Conservation (phyloP, 345 rosid genomes). For the Euphorbia peplus region DNA sequence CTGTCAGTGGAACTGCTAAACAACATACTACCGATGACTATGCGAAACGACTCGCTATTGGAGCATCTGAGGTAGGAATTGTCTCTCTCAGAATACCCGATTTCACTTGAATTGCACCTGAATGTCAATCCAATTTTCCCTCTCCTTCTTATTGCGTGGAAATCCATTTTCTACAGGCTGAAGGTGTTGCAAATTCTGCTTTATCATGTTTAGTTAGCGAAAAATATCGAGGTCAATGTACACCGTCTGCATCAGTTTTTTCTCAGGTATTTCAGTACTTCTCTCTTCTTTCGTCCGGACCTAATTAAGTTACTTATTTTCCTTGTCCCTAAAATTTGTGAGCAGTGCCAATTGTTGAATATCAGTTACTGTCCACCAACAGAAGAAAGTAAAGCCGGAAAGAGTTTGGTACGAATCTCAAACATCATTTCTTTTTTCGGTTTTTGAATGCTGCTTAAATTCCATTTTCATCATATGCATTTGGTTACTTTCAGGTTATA, state of each 20-base stretch:
- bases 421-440: not conserved
- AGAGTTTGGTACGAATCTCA: conserved; percentile 57
- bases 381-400: conserved; percentile 46
- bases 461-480: conserved; percentile 6
- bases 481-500: conserved; percentile 53
- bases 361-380: conserved; percentile 84
- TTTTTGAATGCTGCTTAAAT: not conserved
- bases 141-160: not conserved
- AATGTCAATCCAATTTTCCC: too few relatives aligned
- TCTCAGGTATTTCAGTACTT: conserved; percentile 49
- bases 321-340: conserved; percentile 4
- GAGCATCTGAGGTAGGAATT: conserved; percentile 59
- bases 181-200: conserved; percentile 52
- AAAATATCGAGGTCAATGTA: conserved; percentile 39
- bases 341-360: conserved; percentile 75
- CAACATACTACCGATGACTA: conserved; percentile 85
- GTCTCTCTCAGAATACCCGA: conserved; percentile 10
- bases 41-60: conserved; percentile 60
- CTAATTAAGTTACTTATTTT: conserved; percentile 1
- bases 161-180: too few relatives aligned
- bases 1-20: conserved; percentile 76
- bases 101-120: too few relatives aligned
- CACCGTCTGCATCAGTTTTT: conserved; percentile 33
- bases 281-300: not conserved
- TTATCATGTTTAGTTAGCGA: conserved; percentile 52